Evolutionary conservation across 2,329 filamentous ascomycete genomes (phyloP).

Genomic region (Calonectria fujianensis): DNA sequence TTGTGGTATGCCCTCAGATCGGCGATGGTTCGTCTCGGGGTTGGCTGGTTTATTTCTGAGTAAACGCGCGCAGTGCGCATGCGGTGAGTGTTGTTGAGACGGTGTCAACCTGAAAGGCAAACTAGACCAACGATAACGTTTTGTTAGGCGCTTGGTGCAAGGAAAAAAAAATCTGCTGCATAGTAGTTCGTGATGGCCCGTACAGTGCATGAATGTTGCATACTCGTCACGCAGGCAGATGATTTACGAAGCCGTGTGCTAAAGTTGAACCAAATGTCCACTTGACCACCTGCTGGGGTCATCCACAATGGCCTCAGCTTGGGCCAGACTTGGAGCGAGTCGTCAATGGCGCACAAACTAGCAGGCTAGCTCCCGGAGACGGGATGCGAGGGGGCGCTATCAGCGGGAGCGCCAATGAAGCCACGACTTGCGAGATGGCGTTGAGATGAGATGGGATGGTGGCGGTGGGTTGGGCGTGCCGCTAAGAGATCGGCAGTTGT

Average conservation of each 20-base stretch:
- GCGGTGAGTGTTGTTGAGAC: slow-evolving; percentile 15
- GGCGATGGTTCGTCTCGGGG: neutral
- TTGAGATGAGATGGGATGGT: slow-evolving; percentile 32
- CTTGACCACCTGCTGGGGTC: slow-evolving; percentile 2
- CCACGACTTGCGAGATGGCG: slow-evolving; percentile 24
- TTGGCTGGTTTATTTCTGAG: neutral
- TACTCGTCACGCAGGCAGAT: slow-evolving; percentile 16
- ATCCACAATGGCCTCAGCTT: slow-evolving; percentile 16
- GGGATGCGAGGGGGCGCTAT: slow-evolving; percentile 18
- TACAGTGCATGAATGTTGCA: slow-evolving; percentile 21
- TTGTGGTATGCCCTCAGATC: slow-evolving; percentile 4
- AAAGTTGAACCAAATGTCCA: slow-evolving; percentile 22
- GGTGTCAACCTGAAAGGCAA: neutral
- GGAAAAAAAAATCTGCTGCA: neutral
- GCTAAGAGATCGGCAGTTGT: slow-evolving; percentile 41
- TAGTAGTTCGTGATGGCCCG: neutral
- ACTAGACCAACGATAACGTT: neutral
- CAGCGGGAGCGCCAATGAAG: slow-evolving; percentile 32
- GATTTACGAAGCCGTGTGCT: slow-evolving; percentile 15
- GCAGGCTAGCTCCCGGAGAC: slow-evolving; percentile 47
- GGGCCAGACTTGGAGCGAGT: slow-evolving; percentile 28
- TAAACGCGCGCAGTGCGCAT: slow-evolving; percentile 11
- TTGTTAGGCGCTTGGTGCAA: neutral
- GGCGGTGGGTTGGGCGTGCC: slow-evolving; percentile 30
- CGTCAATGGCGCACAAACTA: slow-evolving; percentile 40